Evolutionary conservation across 768 basidiomycete genomes (phyloP), one percentile per base, ranked within the genome.

Genomic region (Termitomyces sp.): DNA sequence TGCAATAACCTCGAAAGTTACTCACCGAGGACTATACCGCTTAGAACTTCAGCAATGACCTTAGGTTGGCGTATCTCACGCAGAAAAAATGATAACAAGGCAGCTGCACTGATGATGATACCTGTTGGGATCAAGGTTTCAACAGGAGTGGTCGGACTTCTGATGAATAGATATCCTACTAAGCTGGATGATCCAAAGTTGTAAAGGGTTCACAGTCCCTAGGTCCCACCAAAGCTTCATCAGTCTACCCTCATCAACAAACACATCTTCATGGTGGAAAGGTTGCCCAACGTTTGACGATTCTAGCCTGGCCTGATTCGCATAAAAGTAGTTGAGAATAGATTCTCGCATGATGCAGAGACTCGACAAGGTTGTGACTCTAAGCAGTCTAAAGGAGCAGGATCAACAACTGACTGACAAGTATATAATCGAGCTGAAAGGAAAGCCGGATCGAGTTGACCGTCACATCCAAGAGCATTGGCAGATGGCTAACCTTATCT

Each of bases 11-110:
- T n/a, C 26, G 64, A 26, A 49, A 47, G 92, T 92, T 16, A 66
- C 67, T 68, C 72, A 78, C 95, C 94, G 7, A 98, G 81, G 20
- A 98, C 65, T 60, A 98, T 94, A 13, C 96, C 95, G 4, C 91
- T 93, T 39, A 97, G 73, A 26, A 96, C 77, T 62, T 92, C 90
- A 14, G 89, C 87, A 32, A 91, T 91, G 47, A 92, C 90, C 65
- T 83, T 87, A 3, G 96, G 96, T 64, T 98, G 96, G 27, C 82
- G 81, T 33, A 96, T 73, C 70, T 82, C 88, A 14, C 82, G 77
- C 45, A 98, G 77, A 2, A 70, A 76, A 16, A 92, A 79, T 2
- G 86, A 82, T 20, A 95, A 81, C n/a, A 91, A 61, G 66, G 88
- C 88, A 1, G 90, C 87, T 50, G 87, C 89, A 51, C 79, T 72